Evolutionary conservation across 2,329 filamentous ascomycete species (phyloP).

Genomic region (Neoarthrinium moseri): DNA sequence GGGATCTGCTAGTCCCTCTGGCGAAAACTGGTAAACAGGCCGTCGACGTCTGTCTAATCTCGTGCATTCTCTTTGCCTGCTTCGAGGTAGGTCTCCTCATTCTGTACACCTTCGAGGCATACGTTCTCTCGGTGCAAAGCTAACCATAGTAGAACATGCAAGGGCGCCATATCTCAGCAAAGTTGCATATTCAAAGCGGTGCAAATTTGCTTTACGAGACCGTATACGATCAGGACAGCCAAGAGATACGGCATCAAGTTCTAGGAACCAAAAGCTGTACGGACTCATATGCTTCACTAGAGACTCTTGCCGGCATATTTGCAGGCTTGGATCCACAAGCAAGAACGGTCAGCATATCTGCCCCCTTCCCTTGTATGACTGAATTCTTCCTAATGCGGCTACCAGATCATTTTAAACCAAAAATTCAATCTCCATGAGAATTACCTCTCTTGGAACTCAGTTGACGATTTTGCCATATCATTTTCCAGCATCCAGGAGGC

Average conservation of each 20-base stretch:
- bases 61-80: slow-evolving; percentile 9
- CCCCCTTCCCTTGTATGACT: not conserved
- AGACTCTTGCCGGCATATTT: slow-evolving; percentile 6
- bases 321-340: slow-evolving; percentile 3
- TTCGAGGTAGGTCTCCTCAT: slow-evolving; percentile 3
- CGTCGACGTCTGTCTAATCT: slow-evolving; percentile 9
- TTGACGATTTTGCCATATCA: not conserved
- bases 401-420: slow-evolving; percentile 1
- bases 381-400: not conserved
- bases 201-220: slow-evolving; percentile 8
- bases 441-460: not conserved
- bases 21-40: not conserved
- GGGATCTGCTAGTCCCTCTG: slow-evolving; percentile 5
- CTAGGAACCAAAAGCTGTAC: not conserved
- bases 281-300: slow-evolving; percentile 5
- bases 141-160: slow-evolving; percentile 5
- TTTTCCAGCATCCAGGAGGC: slow-evolving; percentile 7
- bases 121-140: not conserved
- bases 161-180: slow-evolving; percentile 5
- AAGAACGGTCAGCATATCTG: not conserved
- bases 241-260: not conserved
- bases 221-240: slow-evolving; percentile 1
- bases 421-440: not conserved
- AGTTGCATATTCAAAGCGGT: slow-evolving; percentile 5
- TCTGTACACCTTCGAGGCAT: not conserved